phyloP scores from a whole-genome alignment of 2,329 filamentous ascomycete genomes.

The Diplodia seriata region DNA sequence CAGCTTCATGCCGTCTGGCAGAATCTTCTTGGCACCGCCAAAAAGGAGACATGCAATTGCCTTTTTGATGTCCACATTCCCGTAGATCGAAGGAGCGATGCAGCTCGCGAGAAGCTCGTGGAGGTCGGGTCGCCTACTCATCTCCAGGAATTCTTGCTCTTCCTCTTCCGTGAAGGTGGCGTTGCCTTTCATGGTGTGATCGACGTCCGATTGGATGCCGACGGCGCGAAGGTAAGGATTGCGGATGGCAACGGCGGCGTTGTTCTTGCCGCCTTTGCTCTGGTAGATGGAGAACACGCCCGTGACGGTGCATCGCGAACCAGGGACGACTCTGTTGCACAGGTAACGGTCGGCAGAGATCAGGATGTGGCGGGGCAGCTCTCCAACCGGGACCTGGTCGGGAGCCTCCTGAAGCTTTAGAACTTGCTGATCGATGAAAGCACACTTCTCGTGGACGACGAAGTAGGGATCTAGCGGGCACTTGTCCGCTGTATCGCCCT shows the following conservation, averaged over 20 bases:
- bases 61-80: constrained; percentile 96
- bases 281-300: constrained; percentile 99
- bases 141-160: constrained; percentile 92
- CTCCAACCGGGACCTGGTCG: constrained; percentile 95
- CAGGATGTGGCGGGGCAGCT: constrained; percentile 91
- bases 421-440: constrained; percentile 97
- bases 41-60: constrained; percentile 91
- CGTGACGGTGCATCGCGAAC: constrained; percentile 92
- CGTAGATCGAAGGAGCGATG: constrained; percentile 97
- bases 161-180: constrained; percentile 91
- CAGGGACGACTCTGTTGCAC: constrained; percentile 93
- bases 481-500: constrained; percentile 72
- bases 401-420: constrained; percentile 98
- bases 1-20: constrained; percentile 96
- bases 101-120: constrained; percentile 89
- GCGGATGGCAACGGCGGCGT: constrained; percentile 88
- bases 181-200: constrained; percentile 85
- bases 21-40: constrained; percentile 95
- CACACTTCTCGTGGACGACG: constrained; percentile 90
- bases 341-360: constrained; percentile 96
- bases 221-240: constrained; percentile 94
- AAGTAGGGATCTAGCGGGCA: constrained; percentile 97
- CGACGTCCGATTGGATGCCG: constrained; percentile 87
- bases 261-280: constrained; percentile 81
- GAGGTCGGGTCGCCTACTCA: constrained; percentile 90